Evolutionary conservation across 2,329 filamentous ascomycete species (phyloP).

Genomic region (Paecilomyces dactylethromorphus): DNA sequence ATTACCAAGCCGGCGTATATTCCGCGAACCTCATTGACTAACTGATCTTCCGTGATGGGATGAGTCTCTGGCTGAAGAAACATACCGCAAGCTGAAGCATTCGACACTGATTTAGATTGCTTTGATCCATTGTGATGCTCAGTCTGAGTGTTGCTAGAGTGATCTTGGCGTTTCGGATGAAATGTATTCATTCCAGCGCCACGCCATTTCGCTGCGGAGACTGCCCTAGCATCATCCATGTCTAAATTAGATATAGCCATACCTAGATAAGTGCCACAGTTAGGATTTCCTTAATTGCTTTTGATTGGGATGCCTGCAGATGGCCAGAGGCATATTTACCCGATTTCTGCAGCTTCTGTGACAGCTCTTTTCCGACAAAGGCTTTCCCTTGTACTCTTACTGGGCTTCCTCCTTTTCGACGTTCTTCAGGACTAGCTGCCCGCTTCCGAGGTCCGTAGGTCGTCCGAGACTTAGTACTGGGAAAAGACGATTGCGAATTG

Average conservation of each 20-base stretch:
- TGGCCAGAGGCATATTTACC: not conserved
- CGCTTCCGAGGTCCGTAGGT: not conserved
- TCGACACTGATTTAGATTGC: not conserved
- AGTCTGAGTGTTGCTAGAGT: not conserved
- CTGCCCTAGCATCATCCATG: not conserved
- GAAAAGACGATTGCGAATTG: not conserved
- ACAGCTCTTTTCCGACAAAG: not conserved
- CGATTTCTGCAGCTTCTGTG: not conserved
- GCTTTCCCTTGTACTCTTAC: not conserved
- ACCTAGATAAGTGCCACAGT: not conserved
- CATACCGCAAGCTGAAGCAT: constrained; percentile 19
- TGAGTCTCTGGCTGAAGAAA: constrained; percentile 56
- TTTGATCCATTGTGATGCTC: not conserved
- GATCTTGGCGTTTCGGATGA: not conserved
- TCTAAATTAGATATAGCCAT: not conserved
- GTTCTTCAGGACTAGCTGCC: not conserved
- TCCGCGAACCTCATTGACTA: constrained; percentile 63
- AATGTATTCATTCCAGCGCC: not conserved
- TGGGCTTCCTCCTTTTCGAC: not conserved
- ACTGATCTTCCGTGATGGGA: constrained; percentile 68
- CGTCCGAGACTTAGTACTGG: not conserved
- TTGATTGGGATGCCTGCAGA: not conserved
- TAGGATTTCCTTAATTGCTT: not conserved
- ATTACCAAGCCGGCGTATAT: constrained; percentile 72
- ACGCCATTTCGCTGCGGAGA: not conserved